Evolutionary conservation across 768 basidiomycete species (phyloP).

Genomic region (Suillus clintonianus): DNA sequence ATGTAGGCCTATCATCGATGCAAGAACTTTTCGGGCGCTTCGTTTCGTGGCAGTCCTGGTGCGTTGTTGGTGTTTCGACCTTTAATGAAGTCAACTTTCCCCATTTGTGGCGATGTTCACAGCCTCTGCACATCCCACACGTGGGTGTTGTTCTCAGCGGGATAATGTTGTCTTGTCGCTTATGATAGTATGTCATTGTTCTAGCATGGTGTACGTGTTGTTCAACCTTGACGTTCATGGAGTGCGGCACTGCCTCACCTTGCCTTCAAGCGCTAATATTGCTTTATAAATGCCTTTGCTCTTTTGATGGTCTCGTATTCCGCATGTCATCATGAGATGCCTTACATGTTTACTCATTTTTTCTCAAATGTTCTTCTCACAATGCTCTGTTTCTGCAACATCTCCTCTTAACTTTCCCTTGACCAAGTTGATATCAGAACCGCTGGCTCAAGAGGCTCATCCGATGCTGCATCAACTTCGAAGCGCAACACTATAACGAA

Average conservation of each 20-base stretch:
- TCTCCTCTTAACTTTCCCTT: background rate
- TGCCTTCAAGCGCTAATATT: too few species aligned
- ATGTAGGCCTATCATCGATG: too few species aligned
- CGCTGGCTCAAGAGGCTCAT: background rate
- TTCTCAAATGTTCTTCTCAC: background rate
- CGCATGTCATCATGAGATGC: background rate
- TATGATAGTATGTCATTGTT: background rate
- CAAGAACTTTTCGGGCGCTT: too few species aligned
- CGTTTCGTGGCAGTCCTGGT: too few species aligned
- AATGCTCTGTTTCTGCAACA: background rate
- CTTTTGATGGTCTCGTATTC: background rate
- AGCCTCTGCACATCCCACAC: too few species aligned
- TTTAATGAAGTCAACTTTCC: too few species aligned
- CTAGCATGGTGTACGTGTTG: background rate
- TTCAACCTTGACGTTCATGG: too few species aligned
- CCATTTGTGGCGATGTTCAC: too few species aligned
- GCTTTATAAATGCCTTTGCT: too few species aligned
- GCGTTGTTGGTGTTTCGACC: too few species aligned
- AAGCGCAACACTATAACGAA: background rate
- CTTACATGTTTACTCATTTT: background rate
- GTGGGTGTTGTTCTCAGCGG: background rate
- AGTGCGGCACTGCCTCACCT: too few species aligned
- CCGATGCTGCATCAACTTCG: background rate
- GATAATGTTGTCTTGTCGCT: background rate
- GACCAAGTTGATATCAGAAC: background rate